Evolutionary conservation across 2,329 filamentous ascomycete species (phyloP).

Genomic region (Hirsutella rhossiliensis): DNA sequence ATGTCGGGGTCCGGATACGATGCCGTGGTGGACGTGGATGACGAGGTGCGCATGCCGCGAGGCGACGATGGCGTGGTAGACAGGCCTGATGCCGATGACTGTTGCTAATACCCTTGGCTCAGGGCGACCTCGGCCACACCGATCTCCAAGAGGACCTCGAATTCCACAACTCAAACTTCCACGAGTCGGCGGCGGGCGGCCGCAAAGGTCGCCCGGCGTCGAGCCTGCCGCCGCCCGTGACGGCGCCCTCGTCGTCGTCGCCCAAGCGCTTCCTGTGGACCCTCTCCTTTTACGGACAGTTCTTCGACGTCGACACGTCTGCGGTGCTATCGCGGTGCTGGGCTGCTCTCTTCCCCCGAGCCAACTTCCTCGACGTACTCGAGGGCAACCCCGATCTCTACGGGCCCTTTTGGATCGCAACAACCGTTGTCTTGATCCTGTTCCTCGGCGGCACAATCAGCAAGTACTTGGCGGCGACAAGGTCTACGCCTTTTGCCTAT

Average conservation of each 20-base stretch:
- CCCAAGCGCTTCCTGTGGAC: slow-evolving; percentile 88
- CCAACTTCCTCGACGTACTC: slow-evolving; percentile 92
- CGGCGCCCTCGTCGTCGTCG: slow-evolving; percentile 31
- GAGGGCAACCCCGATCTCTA: slow-evolving; percentile 96
- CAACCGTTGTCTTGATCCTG: slow-evolving; percentile 88
- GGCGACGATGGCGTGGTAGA: no score
- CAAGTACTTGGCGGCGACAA: slow-evolving; percentile 64
- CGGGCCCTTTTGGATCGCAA: slow-evolving; percentile 97
- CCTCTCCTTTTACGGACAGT: slow-evolving; percentile 88
- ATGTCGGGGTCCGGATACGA: slow-evolving; percentile 89
- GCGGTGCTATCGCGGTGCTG: slow-evolving; percentile 80
- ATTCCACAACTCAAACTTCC: slow-evolving; percentile 90
- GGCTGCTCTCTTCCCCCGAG: slow-evolving; percentile 78
- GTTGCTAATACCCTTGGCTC: slow-evolving; percentile 4
- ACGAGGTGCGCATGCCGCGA: slow-evolving; percentile 52
- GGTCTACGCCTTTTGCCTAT: slow-evolving; percentile 70
- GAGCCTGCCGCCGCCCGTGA: slow-evolving; percentile 46
- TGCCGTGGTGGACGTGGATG: slow-evolving; percentile 94
- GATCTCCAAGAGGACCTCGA: slow-evolving; percentile 98
- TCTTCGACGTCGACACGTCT: slow-evolving; percentile 94
- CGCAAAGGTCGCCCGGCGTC: slow-evolving; percentile 33
- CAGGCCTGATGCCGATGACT: no score
- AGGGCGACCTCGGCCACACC: slow-evolving; percentile 96
- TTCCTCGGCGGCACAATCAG: slow-evolving; percentile 94
- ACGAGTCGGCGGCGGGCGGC: slow-evolving; percentile 39